phyloP scores from a whole-genome alignment of 2,329 filamentous ascomycete species.

The Alternaria sp. region DNA sequence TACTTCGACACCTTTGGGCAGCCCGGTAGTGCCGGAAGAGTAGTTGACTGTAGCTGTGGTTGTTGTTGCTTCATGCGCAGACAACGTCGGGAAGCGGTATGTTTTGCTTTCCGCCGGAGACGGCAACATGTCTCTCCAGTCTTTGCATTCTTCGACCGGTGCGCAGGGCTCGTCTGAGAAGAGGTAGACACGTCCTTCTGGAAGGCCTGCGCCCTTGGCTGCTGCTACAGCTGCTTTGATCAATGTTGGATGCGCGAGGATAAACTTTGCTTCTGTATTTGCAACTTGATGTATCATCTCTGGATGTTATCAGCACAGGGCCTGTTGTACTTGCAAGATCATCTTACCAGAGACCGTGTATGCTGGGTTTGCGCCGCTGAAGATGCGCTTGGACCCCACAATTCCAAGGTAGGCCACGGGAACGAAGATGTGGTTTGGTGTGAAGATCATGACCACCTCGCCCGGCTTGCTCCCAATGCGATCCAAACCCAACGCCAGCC shows the following conservation, averaged over 20 bases:
- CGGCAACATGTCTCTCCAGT: slow-evolving; percentile 44
- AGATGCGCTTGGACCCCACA: slow-evolving; percentile 60
- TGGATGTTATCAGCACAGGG: slow-evolving; percentile 20
- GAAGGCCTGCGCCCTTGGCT: slow-evolving; percentile 39
- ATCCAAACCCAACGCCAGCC: slow-evolving; percentile 58
- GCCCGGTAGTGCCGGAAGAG: slow-evolving; percentile 61
- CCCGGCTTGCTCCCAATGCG: slow-evolving; percentile 55
- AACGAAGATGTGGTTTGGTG: slow-evolving; percentile 63
- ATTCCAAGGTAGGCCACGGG: slow-evolving; percentile 62
- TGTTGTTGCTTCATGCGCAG: slow-evolving; percentile 32
- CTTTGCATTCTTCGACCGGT: slow-evolving; percentile 33
- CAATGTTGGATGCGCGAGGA: slow-evolving; percentile 44
- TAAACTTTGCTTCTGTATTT: slow-evolving; percentile 44
- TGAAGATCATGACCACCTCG: slow-evolving; percentile 62
- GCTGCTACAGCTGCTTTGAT: slow-evolving; percentile 39
- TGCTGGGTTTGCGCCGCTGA: slow-evolving; percentile 63
- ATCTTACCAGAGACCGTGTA: slow-evolving; percentile 59
- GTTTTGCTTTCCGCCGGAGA: slow-evolving; percentile 37
- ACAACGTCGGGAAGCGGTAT: slow-evolving; percentile 39
- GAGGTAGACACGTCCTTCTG: slow-evolving; percentile 41
- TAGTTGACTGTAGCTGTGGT: slow-evolving; percentile 60
- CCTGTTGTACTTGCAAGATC: background rate
- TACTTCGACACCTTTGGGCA: slow-evolving; percentile 62
- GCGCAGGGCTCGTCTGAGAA: slow-evolving; percentile 43
- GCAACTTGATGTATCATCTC: slow-evolving; percentile 48